These are phyloP conservation scores for Annona squamosa DNA, from an alignment of 164 flowering plant species.

Conservation along the genomic window DNA sequence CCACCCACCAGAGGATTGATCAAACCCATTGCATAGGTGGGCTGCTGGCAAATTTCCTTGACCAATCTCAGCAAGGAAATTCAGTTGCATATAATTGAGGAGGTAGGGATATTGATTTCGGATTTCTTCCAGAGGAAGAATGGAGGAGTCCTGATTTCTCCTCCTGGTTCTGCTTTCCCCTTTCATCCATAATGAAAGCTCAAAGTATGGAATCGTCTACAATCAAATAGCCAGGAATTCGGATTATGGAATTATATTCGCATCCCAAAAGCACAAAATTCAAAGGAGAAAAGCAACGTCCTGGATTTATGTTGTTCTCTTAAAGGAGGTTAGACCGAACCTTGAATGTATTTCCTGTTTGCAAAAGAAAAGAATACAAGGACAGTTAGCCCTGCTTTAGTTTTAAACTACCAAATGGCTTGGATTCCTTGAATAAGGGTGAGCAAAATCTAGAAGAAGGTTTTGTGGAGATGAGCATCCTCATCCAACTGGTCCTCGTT, in stretches of 20 bases:
- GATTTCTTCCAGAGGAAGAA: neutral
- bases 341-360: neutral
- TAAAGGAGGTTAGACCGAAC: neutral
- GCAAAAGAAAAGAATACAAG: neutral
- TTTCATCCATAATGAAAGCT: neutral
- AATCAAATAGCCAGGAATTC: neutral
- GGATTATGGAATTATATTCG: neutral
- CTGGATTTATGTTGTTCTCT: neutral
- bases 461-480: no score
- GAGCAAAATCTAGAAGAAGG: no score
- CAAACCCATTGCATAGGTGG: no score
- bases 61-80: no score
- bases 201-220: neutral
- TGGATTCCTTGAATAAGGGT: neutral
- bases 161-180: neutral
- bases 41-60: no score
- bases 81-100: no score
- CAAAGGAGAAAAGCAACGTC: neutral
- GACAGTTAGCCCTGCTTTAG: neutral
- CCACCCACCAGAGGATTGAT: no score
- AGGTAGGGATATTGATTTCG: no score
- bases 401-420: no score
- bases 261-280: neutral
- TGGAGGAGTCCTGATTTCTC: neutral
- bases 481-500: no score